Evolutionary conservation across 306 rosid species (phyloP), one percentile per base, ranked within the genome.

Genomic region (Psophocarpus tetragonolobus): DNA sequence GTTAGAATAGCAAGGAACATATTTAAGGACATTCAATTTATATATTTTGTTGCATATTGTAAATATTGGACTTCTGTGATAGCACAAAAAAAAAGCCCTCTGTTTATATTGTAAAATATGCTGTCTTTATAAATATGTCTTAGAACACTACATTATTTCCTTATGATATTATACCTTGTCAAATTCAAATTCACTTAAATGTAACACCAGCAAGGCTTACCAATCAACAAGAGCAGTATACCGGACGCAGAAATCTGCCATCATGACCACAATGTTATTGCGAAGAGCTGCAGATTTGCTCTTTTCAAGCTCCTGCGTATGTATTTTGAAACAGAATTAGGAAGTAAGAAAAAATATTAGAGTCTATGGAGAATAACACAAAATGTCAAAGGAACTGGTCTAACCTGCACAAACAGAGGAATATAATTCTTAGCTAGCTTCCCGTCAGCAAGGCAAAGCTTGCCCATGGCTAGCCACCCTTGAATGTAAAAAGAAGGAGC

Each of bases 191-290:
- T 58, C 3, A 73, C 71, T 70, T 71, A 21, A 68, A 61, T 12
- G 63, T 26, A 9, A 56, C 44, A 48, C 35, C 51, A 54, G 44
- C 62, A 24, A 51, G 68, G 36, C 97, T 90, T 88, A 94, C 98
- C 98, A 64, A 81, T 94, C 98, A 87, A 94, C 92, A n/a, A 94
- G 90, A 81, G 97, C 94, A 81, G 98, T 94, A 78, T 90, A 87
- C 69, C 92, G 97, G 79, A 94, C 89, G 47, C 98, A 94, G 84
- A 94, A 94, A 81, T 94, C 98, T 73, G 98, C 84, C 92, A 94
- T 92, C 85, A 75, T 84, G 62, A 92, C 93, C 13, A 92, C 88
- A 73, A 94, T 88, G 85, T 94, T 94, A 84, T 90, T 94, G 82
- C 98, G 97, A 60, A 92, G 95, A 30, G 97, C 90, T 14, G 98